Conservation (phyloP, 352 stramenopile genomes). For the Plasmopara muralis region DNA sequence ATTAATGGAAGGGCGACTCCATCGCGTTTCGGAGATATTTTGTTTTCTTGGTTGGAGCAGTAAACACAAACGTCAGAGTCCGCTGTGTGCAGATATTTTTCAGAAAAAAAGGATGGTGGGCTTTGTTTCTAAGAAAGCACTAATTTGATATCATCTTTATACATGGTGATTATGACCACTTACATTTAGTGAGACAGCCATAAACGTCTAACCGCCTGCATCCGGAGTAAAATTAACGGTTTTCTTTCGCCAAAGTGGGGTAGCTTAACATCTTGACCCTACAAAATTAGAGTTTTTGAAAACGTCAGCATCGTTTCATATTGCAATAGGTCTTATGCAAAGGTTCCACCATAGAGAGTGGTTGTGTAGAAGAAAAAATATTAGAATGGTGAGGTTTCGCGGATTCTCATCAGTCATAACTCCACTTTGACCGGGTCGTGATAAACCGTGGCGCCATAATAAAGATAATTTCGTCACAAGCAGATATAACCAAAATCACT, state of each 20-base stretch:
- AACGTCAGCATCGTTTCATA: not conserved
- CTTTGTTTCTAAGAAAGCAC: not conserved
- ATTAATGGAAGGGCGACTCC: no score
- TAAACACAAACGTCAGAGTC: not conserved
- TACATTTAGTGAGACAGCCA: not conserved
- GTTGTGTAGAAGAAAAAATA: not conserved
- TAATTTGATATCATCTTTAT: constrained; percentile 1
- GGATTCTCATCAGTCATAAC: not conserved
- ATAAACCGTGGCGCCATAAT: constrained; percentile 9
- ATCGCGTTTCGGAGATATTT: not conserved
- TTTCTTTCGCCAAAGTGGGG: not conserved
- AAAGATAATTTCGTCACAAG: constrained; percentile 2
- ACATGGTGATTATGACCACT: not conserved
- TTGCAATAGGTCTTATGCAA: not conserved
- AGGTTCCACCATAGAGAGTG: constrained; percentile 1
- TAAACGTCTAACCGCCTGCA: not conserved
- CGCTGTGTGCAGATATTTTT: not conserved
- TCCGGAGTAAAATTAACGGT: not conserved
- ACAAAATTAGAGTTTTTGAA: not conserved
- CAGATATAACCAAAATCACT: not conserved
- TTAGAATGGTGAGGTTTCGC: constrained; percentile 4
- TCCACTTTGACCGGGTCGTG: constrained; percentile 3
- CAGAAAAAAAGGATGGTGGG: not conserved
- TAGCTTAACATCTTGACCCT: constrained; percentile 2
- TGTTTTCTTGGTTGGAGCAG: not conserved